Conservation (phyloP, 352 stramenopile genomes). For the Pythium aquatile region DNA sequence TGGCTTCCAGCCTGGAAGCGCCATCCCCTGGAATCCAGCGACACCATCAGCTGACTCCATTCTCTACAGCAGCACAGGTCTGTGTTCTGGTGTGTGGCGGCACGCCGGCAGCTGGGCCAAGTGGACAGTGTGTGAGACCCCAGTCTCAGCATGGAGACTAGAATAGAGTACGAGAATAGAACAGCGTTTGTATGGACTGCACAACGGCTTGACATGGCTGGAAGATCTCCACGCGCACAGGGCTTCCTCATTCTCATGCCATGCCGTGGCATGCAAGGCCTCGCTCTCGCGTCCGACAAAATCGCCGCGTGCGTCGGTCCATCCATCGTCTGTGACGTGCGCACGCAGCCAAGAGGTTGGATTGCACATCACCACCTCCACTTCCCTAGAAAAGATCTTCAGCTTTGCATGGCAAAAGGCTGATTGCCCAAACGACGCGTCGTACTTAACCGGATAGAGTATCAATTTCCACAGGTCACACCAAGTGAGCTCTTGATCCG, state of each 20-base stretch:
- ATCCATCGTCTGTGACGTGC: conserved; percentile 16
- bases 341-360: neutral
- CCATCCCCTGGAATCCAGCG: no score
- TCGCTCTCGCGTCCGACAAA: no score
- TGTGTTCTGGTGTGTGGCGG: neutral
- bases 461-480: conserved; percentile 20
- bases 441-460: conserved; percentile 24
- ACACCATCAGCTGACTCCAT: neutral
- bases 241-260: neutral
- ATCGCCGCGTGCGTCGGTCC: neutral
- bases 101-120: neutral
- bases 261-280: no score
- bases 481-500: neutral
- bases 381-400: conserved; percentile 11
- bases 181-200: neutral
- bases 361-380: neutral
- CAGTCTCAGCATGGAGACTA: no score
- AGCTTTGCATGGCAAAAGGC: neutral
- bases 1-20: neutral
- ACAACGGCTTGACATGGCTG: neutral
- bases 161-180: neutral
- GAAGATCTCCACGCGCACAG: neutral
- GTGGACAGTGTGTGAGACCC: neutral
- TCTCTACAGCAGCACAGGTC: neutral
- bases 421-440: conserved; percentile 26